phyloP scores from a whole-genome alignment of 495 filamentous ascomycete genomes.

The Neurospora cerealis region DNA sequence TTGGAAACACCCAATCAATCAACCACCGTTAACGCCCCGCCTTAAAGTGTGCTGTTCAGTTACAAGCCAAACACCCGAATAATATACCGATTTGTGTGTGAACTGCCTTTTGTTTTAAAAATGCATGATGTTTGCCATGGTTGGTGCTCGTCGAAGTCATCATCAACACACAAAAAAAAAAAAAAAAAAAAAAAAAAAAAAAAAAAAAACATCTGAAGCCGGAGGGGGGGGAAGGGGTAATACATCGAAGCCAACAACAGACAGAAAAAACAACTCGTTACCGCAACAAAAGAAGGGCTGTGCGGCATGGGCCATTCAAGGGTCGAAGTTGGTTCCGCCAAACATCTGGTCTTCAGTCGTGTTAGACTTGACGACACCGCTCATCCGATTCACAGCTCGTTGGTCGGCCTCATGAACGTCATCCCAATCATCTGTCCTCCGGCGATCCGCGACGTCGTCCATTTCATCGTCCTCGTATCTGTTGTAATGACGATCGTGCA shows the following conservation, averaged over 20 bases:
- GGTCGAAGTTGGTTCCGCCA: constrained; percentile 63
- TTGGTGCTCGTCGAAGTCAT: not conserved
- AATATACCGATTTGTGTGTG: not conserved
- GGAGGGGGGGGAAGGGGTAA: not conserved
- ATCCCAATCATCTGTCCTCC: constrained; percentile 41
- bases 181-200: too few relatives aligned
- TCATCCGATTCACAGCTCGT: constrained; percentile 53
- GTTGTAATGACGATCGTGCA: constrained; percentile 47
- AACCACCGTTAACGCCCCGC: not conserved
- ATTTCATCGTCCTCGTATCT: constrained; percentile 64
- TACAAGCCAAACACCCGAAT: not conserved
- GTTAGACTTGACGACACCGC: constrained; percentile 56
- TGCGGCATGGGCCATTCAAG: constrained; percentile 11
- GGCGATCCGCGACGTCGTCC: constrained; percentile 35
- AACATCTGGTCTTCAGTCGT: constrained; percentile 62
- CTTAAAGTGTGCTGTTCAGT: not conserved
- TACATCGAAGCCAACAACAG: constrained; percentile 3
- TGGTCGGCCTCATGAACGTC: constrained; percentile 33
- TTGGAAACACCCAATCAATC: not conserved
- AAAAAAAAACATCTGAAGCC: not conserved
- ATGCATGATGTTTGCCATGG: not conserved
- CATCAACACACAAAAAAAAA: not conserved
- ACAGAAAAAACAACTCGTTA: constrained; percentile 9
- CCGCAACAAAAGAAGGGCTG: constrained; percentile 3
- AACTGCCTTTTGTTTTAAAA: not conserved